Base-by-base conservation (phyloP, 192 early-diverging fungal genomes). In the Dissophora globulifera region DNA sequence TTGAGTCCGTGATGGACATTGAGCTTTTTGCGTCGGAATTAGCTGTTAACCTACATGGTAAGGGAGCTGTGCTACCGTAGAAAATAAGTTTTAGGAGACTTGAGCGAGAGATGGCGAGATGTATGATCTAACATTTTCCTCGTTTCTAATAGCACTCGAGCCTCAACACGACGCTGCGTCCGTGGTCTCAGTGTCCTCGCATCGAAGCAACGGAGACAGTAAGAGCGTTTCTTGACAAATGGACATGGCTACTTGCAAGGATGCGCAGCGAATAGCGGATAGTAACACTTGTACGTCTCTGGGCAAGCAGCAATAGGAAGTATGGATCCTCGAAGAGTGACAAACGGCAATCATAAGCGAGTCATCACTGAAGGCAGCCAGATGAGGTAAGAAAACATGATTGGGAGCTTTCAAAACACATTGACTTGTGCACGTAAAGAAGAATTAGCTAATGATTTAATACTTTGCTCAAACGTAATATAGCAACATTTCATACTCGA, bases 401-500 rank as follows among this genome's bases (percentile, higher is more conserved):
- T 4, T 38, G 35, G 35, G 6, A 13, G 35, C 35, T 9, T 9
- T 38, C 7, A 13, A 38, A 38, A 38, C 13, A 13, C 35, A 38
- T n/a, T n/a, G n/a, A n/a, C 35, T 38, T 38, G 7, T 38, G 7
- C 35, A 38, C 35, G 7, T 13, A 38, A 38, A 38, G 35, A 13
- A 38, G 6, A 38, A 6, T 38, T 38, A n/a, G n/a, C n/a, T n/a
- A n/a, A n/a, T n/a, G n/a, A n/a, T n/a, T n/a, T n/a, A n/a, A n/a
- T n/a, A n/a, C n/a, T n/a, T n/a, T n/a, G n/a, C n/a, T n/a, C n/a
- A n/a, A 38, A 38, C 55, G 26, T 54, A 20, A 20, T 15, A 32
- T 40, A 68, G 72, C 46, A 67, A 66, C 35, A 47, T 76, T 12
- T 76, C 72, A 0, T 76, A 62, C 25, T 76, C 72, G 5, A 76